Evolutionary conservation across 2,329 filamentous ascomycete genomes (phyloP).

Genomic region (Sarocladium brachiariae): DNA sequence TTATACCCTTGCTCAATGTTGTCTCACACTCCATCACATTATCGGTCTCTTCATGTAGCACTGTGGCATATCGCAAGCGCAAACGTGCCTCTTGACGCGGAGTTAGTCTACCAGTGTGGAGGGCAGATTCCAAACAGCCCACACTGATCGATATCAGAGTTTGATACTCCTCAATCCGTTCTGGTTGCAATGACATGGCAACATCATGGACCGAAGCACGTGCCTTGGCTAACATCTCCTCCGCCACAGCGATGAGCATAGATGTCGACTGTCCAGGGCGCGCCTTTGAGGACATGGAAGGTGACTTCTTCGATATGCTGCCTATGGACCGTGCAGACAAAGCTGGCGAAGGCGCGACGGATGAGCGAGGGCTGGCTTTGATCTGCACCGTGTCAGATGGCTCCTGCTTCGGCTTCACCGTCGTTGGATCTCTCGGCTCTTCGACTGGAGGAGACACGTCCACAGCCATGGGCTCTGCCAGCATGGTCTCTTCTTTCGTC

Average conservation of each 20-base stretch:
- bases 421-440: constrained; percentile 12
- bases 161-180: constrained; percentile 58
- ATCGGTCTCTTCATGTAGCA: constrained; percentile 69
- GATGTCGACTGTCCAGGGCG: constrained; percentile 45
- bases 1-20: constrained; percentile 62
- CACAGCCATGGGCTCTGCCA: not conserved
- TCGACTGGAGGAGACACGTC: constrained; percentile 11
- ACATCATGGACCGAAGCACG: constrained; percentile 45
- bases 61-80: constrained; percentile 62
- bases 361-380: constrained; percentile 32
- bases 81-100: constrained; percentile 64
- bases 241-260: constrained; percentile 63
- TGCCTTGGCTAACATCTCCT: constrained; percentile 67
- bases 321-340: constrained; percentile 32
- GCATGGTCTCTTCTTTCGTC: constrained; percentile 5
- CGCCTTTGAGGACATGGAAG: constrained; percentile 32
- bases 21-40: constrained; percentile 69
- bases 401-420: constrained; percentile 16
- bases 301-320: constrained; percentile 35
- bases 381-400: constrained; percentile 19
- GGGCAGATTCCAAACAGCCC: constrained; percentile 62
- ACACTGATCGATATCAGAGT: constrained; percentile 66
- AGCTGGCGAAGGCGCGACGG: constrained; percentile 34
- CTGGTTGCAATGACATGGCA: constrained; percentile 28
- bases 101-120: constrained; percentile 53